These are phyloP conservation scores for Sarcodon sp. DNA, from an alignment of 768 basidiomycete species.

Conservation along the genomic window DNA sequence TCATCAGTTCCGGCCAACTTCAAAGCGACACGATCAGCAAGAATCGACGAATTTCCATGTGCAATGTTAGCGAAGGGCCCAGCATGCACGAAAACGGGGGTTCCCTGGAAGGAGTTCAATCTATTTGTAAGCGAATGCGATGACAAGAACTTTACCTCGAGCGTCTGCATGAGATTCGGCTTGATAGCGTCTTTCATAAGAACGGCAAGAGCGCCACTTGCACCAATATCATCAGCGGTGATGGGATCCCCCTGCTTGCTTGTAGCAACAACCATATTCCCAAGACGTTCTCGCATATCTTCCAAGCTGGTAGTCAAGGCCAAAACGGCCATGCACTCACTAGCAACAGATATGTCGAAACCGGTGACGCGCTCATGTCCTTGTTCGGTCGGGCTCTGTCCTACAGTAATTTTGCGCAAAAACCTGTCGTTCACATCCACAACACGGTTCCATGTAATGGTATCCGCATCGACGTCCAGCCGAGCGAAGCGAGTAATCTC, in stretches of 20 bases:
- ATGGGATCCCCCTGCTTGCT: conserved; percentile 84
- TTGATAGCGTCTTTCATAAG: conserved; percentile 99
- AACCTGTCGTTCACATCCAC: conserved; percentile 95
- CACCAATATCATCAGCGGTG: conserved; percentile 94
- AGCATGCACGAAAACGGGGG: conserved; percentile 97
- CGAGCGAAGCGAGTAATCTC: conserved; percentile 86
- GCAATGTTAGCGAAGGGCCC: conserved; percentile 99
- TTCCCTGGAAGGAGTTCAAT: conserved; percentile 39
- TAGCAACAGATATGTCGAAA: conserved; percentile 95
- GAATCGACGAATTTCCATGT: conserved; percentile 95
- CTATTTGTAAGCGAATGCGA: not conserved
- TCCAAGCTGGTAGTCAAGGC: conserved; percentile 78
- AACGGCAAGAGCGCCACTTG: conserved; percentile 89
- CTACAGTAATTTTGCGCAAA: conserved; percentile 86
- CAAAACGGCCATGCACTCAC: conserved; percentile 96
- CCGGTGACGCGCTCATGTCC: conserved; percentile 83
- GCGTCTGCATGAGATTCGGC: conserved; percentile 97
- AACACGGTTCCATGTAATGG: conserved; percentile 97
- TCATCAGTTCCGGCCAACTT: conserved; percentile 94
- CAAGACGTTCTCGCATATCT: conserved; percentile 88
- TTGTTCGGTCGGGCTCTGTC: conserved; percentile 82
- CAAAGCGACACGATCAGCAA: conserved; percentile 93
- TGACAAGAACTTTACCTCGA: conserved; percentile 41
- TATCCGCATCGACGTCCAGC: conserved; percentile 80
- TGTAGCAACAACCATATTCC: conserved; percentile 94